Base-by-base conservation (phyloP, 345 rosid genomes). In the Trapa bicornis region DNA sequence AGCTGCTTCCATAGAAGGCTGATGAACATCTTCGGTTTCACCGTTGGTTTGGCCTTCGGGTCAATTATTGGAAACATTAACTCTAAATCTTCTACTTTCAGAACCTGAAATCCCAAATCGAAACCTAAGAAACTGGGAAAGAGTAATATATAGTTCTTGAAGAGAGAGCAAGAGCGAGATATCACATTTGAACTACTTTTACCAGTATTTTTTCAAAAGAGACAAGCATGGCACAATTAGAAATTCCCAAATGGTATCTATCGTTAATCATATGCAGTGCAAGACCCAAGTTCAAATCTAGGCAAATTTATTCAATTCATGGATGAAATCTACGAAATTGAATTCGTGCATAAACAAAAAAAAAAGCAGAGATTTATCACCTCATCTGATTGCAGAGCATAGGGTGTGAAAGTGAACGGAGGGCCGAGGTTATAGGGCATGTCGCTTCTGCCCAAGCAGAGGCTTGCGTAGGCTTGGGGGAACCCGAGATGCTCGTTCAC, bases 1-100 rank as follows among this genome's bases (percentile, higher is more conserved):
- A 94, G 95, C 65, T 91, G 99, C 80, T 91, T 91, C 99, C 99
- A 91, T 53, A 91, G n/a, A 45, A 89, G 88, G 67, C 84, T 81
- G 36, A 82, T 67, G 67, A 83, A 94, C 45, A 84, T 84, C 75
- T 85, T 87, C 0, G 91, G 88, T 76, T 86, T 89, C 14, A 86
- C 75, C 11, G 86, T 87, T 47, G 85, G 80, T 70, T 83, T 84
- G 4, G 96, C 96, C 71, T 80, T 85, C 1, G 86, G 95, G 56
- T 94, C 86, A 50, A 83, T 68, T 42, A 86, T 52, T 4, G 96
- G 96, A 64, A 94, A 91, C 85, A 87, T 68, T 65, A 76, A 60
- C 17, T 87, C 88, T 2, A 82, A 66, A 50, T 91, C 91, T 70
- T 76, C 81, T 57, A 77, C 78, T 73, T 82, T 78, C 65, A 37